Base-by-base conservation (phyloP, 1,139 yeast species). In the Blastobotrys ciferrii region DNA sequence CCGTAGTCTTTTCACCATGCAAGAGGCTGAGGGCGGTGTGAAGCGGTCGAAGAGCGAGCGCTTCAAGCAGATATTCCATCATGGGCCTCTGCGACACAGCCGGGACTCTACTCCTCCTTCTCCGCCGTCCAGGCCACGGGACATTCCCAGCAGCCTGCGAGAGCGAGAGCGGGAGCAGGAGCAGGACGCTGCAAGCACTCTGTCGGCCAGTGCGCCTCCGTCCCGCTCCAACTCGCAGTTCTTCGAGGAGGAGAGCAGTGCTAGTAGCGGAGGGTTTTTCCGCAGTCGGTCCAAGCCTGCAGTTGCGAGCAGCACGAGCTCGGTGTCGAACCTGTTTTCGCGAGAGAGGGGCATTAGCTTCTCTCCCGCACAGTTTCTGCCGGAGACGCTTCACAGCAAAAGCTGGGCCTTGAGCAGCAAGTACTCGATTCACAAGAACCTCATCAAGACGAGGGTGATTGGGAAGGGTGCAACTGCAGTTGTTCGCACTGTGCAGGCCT, bases 391-490 rank as follows among this genome's bases (percentile, higher is more conserved):
- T 13, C 53, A 43, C 32, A 48, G 38, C 4, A 19, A 42, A 6
- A 45, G 49, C 42, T 58, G 57, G 56, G 45, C 56, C 13, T 53
- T 58, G 12, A 40, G 48, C 2, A 5, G 42, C 13, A 52, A 51
- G 39, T 58, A 57, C 46, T 42, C 53, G 17, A 50, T 44, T 43
- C 45, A 48, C 50, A 33, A 50, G 46, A 49, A 46, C 15, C 32
- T 85, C n/a, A 41, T 57, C 54, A 41, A 53, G 41, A 45, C 53
- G 15, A 45, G 47, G 30, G 50, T 47, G 32, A 58, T 62, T 39
- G 66, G 66, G 25, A 54, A 57, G 35, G 66, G 66, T 17, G 58
- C 65, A 4, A 61, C 66, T 5, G 66, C 66, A 7, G 53, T 51
- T 32, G 63, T 60, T 36, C 53, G 53, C 39, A 59, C 59, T 4